Conservation (phyloP, 2,329 filamentous ascomycete species). For the Colletotrichum spaethianum region DNA sequence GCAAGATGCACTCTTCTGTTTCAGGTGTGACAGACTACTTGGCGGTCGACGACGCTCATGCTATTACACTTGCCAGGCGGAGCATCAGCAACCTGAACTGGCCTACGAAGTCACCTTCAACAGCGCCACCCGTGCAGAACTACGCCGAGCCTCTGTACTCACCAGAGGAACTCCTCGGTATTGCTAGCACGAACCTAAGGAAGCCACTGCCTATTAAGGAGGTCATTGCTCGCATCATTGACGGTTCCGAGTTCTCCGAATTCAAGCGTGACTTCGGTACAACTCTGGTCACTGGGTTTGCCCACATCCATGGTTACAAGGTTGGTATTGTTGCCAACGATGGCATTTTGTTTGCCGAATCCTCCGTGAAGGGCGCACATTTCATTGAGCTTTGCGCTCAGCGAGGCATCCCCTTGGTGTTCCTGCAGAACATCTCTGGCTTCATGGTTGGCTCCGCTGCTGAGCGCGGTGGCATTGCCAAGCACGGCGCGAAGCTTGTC, state of each 20-base stretch:
- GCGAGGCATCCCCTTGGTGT: constrained; percentile 89
- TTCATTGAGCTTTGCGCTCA: constrained; percentile 97
- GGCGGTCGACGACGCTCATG: constrained; percentile 93
- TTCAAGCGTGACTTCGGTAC: constrained; percentile 94
- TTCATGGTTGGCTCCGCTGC: constrained; percentile 98
- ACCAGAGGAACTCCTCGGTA: constrained; percentile 84
- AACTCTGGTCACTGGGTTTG: constrained; percentile 93
- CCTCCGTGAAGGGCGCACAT: constrained; percentile 93
- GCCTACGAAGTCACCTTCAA: constrained; percentile 66
- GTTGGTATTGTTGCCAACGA: constrained; percentile 97
- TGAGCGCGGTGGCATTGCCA: constrained; percentile 95
- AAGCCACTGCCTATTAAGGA: constrained; percentile 89
- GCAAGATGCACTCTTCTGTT: constrained; percentile 88
- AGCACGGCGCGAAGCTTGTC: constrained; percentile 97
- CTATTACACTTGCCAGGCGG: constrained; percentile 85
- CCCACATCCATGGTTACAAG: constrained; percentile 87
- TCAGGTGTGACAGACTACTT: constrained; percentile 97
- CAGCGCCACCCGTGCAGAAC: constrained; percentile 53
- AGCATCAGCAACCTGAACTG: constrained; percentile 93
- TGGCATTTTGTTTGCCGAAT: constrained; percentile 92
- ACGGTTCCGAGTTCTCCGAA: constrained; percentile 90
- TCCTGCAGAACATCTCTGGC: constrained; percentile 96
- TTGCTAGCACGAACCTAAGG: constrained; percentile 91
- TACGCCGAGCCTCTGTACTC: constrained; percentile 86
- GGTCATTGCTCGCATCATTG: constrained; percentile 92